Percentiles rank a stretch among this genome's conserved stretches.
Conservation (phyloP, 345 rosid species). For the Moricandia moricandioides region DNA sequence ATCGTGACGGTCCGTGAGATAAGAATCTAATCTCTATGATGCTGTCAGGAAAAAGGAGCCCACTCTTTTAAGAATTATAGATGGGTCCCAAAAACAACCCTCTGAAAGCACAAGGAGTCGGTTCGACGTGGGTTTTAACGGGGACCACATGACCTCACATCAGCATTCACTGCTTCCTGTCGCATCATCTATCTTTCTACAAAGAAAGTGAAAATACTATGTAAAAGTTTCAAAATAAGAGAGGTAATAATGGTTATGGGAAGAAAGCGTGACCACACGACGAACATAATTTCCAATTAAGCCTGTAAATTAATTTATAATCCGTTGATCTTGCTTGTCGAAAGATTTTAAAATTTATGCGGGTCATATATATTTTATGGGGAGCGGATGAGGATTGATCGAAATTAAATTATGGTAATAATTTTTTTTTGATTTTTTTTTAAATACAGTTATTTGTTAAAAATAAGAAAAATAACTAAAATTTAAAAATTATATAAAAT, state of each 20-base stretch:
- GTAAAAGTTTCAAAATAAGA: not conserved
- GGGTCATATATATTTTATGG: no score
- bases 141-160: conserved; percentile 29
- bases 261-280: conserved; percentile 25
- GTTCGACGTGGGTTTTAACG: conserved; percentile 5
- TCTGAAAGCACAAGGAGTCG: conserved; percentile 12
- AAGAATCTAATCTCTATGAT: conserved; percentile 33
- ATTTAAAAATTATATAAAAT: no score
- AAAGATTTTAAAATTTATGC: no score
- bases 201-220: conserved; percentile 5
- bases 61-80: conserved; percentile 20
- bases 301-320: no score
- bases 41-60: conserved; percentile 22
- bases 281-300: not conserved
- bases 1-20: conserved; percentile 38
- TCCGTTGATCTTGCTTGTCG: no score
- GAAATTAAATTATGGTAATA: no score
- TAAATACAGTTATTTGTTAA: no score
- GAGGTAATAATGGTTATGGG: conserved; percentile 22
- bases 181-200: conserved; percentile 34
- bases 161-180: conserved; percentile 31
- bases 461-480: no score
- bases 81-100: conserved; percentile 26
- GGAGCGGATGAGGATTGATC: no score
- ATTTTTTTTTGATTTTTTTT: no score